Evolutionary conservation across 2,329 filamentous ascomycete species (phyloP).

Genomic region (Diaporthe vaccinii): DNA sequence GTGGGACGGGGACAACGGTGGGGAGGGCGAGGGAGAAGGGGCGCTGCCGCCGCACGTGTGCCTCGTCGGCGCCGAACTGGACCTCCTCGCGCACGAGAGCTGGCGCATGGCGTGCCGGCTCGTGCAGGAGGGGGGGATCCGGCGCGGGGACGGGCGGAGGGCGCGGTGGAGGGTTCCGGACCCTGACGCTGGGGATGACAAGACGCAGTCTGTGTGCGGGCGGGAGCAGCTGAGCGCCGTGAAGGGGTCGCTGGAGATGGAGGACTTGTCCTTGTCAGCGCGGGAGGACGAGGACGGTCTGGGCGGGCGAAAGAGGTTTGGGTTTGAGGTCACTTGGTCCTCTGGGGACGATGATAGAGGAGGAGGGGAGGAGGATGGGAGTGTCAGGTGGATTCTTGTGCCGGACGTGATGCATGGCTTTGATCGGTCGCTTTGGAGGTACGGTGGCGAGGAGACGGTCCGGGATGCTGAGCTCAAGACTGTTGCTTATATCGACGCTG

Average conservation of each 20-base stretch:
- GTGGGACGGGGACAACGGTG: constrained; percentile 28
- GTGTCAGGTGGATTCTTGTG: constrained; percentile 50
- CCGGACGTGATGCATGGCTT: constrained; percentile 51
- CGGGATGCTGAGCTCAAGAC: constrained; percentile 43
- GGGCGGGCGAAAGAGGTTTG: constrained; percentile 45
- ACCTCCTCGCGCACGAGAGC: constrained; percentile 59
- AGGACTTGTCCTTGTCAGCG: constrained; percentile 39
- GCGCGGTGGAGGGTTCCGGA: constrained; percentile 47
- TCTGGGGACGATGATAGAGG: constrained; percentile 26
- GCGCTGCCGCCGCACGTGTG: constrained; percentile 58
- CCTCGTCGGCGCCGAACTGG: constrained; percentile 59
- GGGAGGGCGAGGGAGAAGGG: constrained; percentile 32
- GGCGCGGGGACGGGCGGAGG: constrained; percentile 45
- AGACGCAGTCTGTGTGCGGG: constrained; percentile 29
- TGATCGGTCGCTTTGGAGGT: constrained; percentile 43
- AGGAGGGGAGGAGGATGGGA: constrained; percentile 29
- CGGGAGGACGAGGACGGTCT: constrained; percentile 42
- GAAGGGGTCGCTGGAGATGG: constrained; percentile 41
- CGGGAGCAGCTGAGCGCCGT: constrained; percentile 44
- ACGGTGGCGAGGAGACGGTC: constrained; percentile 32
- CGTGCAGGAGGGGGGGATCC: constrained; percentile 47
- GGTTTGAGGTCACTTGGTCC: constrained; percentile 43
- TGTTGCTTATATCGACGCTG: constrained; percentile 41
- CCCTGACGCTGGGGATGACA: constrained; percentile 34
- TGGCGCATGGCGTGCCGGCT: constrained; percentile 54